These are phyloP conservation scores for Ophiostoma piceae DNA, from an alignment of 2,329 filamentous ascomycete genomes.

Conservation along the genomic window DNA sequence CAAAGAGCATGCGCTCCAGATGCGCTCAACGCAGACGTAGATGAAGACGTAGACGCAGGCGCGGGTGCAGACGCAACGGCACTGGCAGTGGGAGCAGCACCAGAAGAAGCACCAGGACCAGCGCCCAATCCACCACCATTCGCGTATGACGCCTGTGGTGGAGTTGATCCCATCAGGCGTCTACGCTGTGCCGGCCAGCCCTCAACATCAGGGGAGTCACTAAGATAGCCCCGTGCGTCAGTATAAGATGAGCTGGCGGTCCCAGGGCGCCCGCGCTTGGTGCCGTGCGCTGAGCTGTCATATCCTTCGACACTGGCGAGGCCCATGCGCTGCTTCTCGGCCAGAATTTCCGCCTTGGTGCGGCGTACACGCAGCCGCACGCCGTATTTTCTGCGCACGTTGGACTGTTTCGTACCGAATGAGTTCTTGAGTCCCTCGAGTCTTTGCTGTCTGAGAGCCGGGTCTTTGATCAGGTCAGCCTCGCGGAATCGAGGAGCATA, in stretches of 20 bases:
- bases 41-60: too few species aligned
- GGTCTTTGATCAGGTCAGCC: slow-evolving; percentile 38
- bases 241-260: neutral
- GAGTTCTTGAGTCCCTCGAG: slow-evolving; percentile 46
- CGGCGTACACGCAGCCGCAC: slow-evolving; percentile 49
- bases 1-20: neutral
- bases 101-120: neutral
- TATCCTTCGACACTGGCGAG: slow-evolving; percentile 25
- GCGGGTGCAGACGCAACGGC: neutral
- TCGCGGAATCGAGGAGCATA: slow-evolving; percentile 42
- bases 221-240: neutral
- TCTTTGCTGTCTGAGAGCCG: slow-evolving; percentile 31
- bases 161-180: neutral
- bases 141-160: neutral
- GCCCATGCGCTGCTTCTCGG: slow-evolving; percentile 40
- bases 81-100: neutral
- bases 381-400: slow-evolving; percentile 55
- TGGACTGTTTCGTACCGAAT: slow-evolving; percentile 52
- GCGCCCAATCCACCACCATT: neutral
- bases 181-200: neutral
- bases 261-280: neutral
- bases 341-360: slow-evolving; percentile 43
- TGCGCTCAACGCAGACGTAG: neutral
- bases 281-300: neutral
- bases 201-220: neutral